Conservation (phyloP, 495 filamentous ascomycete species). For the Aspergillus asperescens region DNA sequence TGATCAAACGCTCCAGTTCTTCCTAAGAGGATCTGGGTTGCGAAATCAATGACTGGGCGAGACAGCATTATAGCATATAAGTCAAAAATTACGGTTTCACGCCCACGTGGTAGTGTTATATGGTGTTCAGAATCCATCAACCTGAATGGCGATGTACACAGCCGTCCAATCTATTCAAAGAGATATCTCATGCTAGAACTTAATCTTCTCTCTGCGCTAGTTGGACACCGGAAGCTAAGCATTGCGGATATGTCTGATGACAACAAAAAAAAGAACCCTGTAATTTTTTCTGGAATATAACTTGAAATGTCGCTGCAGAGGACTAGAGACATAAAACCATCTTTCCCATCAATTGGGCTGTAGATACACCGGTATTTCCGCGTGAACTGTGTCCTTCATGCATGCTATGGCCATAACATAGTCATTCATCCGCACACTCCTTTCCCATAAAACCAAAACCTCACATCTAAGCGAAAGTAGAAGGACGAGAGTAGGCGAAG, state of each 20-base stretch:
- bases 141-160: too few relatives aligned
- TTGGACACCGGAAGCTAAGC: background rate
- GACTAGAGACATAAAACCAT: constrained; percentile 45
- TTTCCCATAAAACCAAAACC: constrained; percentile 33
- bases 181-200: too few relatives aligned
- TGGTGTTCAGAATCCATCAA: too few relatives aligned
- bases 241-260: background rate
- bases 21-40: too few relatives aligned
- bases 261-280: constrained; percentile 32
- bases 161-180: too few relatives aligned
- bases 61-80: too few relatives aligned
- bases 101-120: too few relatives aligned
- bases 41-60: too few relatives aligned
- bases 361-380: constrained; percentile 38
- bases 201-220: too few relatives aligned
- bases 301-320: constrained; percentile 43
- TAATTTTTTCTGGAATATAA: constrained; percentile 41
- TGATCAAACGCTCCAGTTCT: too few relatives aligned
- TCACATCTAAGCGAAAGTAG: constrained; percentile 69
- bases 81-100: too few relatives aligned
- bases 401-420: constrained; percentile 47
- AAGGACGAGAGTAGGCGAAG: constrained; percentile 84
- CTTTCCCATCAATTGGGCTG: constrained; percentile 32
- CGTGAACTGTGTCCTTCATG: constrained; percentile 42
- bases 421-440: constrained; percentile 47